Percentiles rank a stretch among this genome's conserved stretches.
phyloP scores from a whole-genome alignment of 495 filamentous ascomycete genomes.

The Podospora appendiculata region DNA sequence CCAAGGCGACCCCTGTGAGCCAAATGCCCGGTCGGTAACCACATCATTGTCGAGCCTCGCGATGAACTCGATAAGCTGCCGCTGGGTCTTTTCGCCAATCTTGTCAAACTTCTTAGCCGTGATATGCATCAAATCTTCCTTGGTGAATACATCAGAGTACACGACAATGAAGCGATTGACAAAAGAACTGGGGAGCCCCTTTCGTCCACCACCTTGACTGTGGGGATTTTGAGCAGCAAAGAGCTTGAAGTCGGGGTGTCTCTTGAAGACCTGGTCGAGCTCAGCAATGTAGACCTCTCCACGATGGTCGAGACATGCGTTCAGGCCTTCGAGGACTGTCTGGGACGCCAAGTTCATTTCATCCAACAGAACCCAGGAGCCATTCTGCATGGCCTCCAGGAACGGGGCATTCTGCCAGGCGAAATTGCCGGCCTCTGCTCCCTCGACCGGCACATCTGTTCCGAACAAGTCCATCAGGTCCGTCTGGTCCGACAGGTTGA shows the following conservation, averaged over 20 bases:
- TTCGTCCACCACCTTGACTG: slow-evolving; percentile 91
- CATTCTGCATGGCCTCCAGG: slow-evolving; percentile 88
- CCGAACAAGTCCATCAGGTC: slow-evolving; percentile 97
- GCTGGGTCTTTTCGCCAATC: slow-evolving; percentile 46
- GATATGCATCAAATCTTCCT: slow-evolving; percentile 74
- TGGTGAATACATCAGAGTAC: slow-evolving; percentile 80
- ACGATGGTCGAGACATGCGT: slow-evolving; percentile 94
- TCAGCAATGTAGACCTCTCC: slow-evolving; percentile 95
- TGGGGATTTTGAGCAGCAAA: slow-evolving; percentile 98
- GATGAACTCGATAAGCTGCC: slow-evolving; percentile 71
- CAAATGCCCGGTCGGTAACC: slow-evolving; percentile 56
- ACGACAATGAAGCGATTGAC: slow-evolving; percentile 98
- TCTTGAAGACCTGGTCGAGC: slow-evolving; percentile 83
- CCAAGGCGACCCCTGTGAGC: slow-evolving; percentile 82
- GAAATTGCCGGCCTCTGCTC: slow-evolving; percentile 78
- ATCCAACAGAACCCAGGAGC: slow-evolving; percentile 92
- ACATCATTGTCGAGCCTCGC: slow-evolving; percentile 65
- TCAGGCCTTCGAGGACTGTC: slow-evolving; percentile 92
- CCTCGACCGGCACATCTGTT: slow-evolving; percentile 91
- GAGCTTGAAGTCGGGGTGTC: slow-evolving; percentile 80
- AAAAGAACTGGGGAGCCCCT: slow-evolving; percentile 91
- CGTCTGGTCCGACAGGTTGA: slow-evolving; percentile 96
- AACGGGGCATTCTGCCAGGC: slow-evolving; percentile 95
- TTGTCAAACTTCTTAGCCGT: slow-evolving; percentile 67
- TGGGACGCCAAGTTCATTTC: slow-evolving; percentile 99